Base-by-base conservation (phyloP, 2,329 filamentous ascomycete species). In the Simplicillium aogashimaense region DNA sequence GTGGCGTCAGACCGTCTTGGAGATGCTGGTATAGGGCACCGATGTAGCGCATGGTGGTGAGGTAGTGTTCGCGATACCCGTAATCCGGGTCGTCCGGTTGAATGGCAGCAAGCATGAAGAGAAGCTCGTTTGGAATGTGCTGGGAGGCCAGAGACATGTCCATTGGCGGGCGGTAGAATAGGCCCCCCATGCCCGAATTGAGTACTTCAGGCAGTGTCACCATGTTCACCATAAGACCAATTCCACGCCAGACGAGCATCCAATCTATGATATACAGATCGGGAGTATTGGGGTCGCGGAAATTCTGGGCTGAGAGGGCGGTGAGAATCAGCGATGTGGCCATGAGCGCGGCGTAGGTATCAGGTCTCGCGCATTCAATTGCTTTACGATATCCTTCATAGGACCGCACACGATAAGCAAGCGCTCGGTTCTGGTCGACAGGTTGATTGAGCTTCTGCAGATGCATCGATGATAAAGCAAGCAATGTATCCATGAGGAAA, bases 201-300 rank as follows among this genome's bases (percentile, higher is more conserved):
- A 57, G 20, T 9, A 25, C 20, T 9, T 9, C 20, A 9, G 20
- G 20, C 20, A 25, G 20, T 9, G 20, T 25, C 20, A 25, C 20
- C 20, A 25, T 25, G 20, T 25, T 25, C 20, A 25, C 20, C 20
- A 25, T 25, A 9, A 25, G 20, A 25, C 20, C 6, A 17, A 64
- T 75, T 9, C 73, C 73, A 9, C 65, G 60, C 72, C 72, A 78
- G 11, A 77, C 60, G 3, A 66, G 48, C 55, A 76, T 70, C 72
- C 74, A 78, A 50, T 76, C 66, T 35, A 76, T 52, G 25, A 76
- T 65, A 47, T 68, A 74, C 2, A 76, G 59, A 2, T 64, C 61
- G 35, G 58, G 61, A 14, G 54, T 53, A 36, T 67, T 59, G 0
- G 58, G 52, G n/a, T 72, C 67, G 3, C 70, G 64, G 50, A 77